Base-by-base conservation (phyloP, 108 stramenopile species). In the Mediolabrus comicus region DNA sequence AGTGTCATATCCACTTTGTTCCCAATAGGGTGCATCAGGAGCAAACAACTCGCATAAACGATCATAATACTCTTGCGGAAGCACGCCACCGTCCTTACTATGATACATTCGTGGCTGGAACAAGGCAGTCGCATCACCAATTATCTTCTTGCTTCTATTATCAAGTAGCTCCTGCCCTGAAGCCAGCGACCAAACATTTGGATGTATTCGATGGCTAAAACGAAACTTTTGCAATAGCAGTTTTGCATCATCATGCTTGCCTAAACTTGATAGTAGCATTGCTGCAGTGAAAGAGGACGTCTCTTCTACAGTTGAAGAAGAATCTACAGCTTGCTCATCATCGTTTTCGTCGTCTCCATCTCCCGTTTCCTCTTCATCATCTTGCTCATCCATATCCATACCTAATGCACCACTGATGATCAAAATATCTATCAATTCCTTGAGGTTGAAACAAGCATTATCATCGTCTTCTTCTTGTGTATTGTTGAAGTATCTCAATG, bases 221-320 rank as follows among this genome's bases (percentile, higher is more conserved):
- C 41, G 67, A 73, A 91, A 91, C 57, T 72, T 66, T 62, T 65
- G 53, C 70, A 94, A 66, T 32, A 87, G 79, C 1, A n/a, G 5
- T 22, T 83, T 46, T 9, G 86, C 88, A 10, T 70, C 41, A n/a
- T 90, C 84, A 53, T 94, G 92, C 38, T 72, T 60, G 1, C 74
- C 83, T 38, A 85, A 52, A 29, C 67, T 78, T 0, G 90, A 91
- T 6, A 77, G 61, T 4, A 90, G 72, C 76, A 90, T 80, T 30
- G 90, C 85, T 26, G 84, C 75, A 90, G 91, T 94, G 79, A 94
- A 94, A 11, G 90, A 83, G 1, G 92, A 53, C 7, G 88, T 94
- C 1, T 79, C 77, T 77, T 91, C 90, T 1, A 94, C 80, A 16
- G 72, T 71, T n/a, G 90, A 94, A 8, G 75, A 83, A 59, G 81